Percentiles rank a stretch among this genome's conserved stretches.
These are phyloP conservation scores for Debaryomyces nepalensis DNA, from an alignment of 1,139 yeast species.

Conservation along the genomic window DNA sequence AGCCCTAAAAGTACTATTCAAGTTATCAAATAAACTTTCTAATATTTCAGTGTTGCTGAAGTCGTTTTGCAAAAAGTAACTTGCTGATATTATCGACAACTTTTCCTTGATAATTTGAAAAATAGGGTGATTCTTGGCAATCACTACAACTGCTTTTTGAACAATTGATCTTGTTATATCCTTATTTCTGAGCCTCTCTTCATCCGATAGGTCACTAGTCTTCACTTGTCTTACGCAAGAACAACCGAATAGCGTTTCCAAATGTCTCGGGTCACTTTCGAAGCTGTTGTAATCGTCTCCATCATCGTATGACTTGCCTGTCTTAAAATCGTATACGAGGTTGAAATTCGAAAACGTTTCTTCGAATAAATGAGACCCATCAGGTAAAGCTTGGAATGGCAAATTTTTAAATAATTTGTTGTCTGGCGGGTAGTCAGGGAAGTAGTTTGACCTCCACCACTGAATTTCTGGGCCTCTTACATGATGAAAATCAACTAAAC, in stretches of 20 bases:
- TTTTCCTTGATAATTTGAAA: conserved; percentile 89
- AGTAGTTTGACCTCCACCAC: conserved; percentile 79
- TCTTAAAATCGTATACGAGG: conserved; percentile 69
- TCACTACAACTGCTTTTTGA: conserved; percentile 90
- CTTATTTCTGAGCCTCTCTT: conserved; percentile 53
- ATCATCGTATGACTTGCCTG: conserved; percentile 49
- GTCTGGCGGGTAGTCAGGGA: conserved; percentile 39
- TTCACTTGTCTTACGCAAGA: conserved; percentile 88
- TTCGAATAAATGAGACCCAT: conserved; percentile 89
- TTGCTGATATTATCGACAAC: conserved; percentile 83
- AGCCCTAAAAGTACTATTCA: conserved; percentile 46
- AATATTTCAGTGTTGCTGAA: conserved; percentile 73
- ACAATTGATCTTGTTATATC: conserved; percentile 88
- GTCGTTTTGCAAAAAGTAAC: conserved; percentile 80
- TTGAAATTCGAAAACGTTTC: conserved; percentile 94
- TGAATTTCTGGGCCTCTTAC: conserved; percentile 94
- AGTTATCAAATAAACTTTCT: conserved; percentile 72
- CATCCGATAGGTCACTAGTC: conserved; percentile 57
- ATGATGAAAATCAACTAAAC: conserved; percentile 94
- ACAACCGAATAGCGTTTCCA: conserved; percentile 86
- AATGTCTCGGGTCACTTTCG: conserved; percentile 49
- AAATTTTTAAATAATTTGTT: conserved; percentile 77
- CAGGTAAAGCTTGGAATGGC: conserved; percentile 95
- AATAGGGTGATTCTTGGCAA: conserved; percentile 77
- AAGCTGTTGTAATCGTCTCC: conserved; percentile 49